Conservation (phyloP, 1,284 basidiomycete species). For the Ustilago esculenta region DNA sequence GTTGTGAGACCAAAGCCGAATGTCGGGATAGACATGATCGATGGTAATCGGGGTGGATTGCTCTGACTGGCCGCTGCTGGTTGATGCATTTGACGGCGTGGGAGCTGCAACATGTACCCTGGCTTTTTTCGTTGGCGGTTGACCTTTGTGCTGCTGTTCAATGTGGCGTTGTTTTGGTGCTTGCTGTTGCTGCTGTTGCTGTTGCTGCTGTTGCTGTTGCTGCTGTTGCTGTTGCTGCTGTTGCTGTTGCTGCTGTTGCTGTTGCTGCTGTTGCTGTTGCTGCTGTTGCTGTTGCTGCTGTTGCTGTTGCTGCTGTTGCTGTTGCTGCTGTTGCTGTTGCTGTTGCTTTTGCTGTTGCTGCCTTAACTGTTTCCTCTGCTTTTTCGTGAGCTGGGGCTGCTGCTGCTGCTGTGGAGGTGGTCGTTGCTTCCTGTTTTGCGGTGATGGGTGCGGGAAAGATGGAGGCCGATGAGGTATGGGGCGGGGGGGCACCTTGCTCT, state of each 20-base stretch:
- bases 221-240: no score
- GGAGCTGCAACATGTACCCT: background rate
- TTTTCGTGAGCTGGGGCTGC: background rate
- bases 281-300: constrained; percentile 1
- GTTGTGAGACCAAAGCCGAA: constrained; percentile 3
- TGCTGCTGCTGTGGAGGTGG: background rate
- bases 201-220: background rate
- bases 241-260: background rate
- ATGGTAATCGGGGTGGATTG: background rate
- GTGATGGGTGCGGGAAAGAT: no score
- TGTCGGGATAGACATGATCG: constrained; percentile 4
- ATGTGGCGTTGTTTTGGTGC: no score
- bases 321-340: background rate
- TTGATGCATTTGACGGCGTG: background rate
- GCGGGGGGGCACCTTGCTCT: background rate
- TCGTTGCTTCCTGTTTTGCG: no score
- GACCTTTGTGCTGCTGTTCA: no score
- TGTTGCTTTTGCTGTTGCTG: constrained; percentile 1
- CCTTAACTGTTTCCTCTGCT: constrained; percentile 7
- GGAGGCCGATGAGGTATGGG: no score
- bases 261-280: no score
- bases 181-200: constrained; percentile 1
- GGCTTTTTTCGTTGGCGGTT: constrained; percentile 8
- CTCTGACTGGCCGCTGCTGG: background rate
- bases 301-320: background rate